Evolutionary conservation across 2,329 filamentous ascomycete genomes (phyloP).

Genomic region (Fusarium anthophilum): DNA sequence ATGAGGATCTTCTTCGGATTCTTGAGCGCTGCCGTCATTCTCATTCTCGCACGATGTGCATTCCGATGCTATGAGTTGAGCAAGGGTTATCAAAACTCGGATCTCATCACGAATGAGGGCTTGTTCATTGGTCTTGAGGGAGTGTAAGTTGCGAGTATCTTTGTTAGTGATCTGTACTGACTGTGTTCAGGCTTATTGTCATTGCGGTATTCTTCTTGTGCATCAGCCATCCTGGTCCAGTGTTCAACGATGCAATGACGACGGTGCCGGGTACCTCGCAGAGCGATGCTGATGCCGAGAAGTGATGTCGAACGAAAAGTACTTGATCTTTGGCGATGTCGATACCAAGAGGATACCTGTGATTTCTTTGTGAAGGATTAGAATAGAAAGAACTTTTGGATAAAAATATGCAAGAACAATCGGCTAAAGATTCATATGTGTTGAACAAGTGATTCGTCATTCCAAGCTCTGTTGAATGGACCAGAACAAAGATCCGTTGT

Average conservation of each 20-base stretch:
- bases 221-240: slow-evolving; percentile 51
- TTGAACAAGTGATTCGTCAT: no score
- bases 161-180: not conserved
- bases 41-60: slow-evolving; percentile 68
- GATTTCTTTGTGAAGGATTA: no score
- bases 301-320: not conserved
- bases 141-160: slow-evolving; percentile 45
- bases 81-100: slow-evolving; percentile 65
- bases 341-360: no score
- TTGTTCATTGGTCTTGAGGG: slow-evolving; percentile 66
- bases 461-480: no score
- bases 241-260: slow-evolving; percentile 24
- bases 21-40: slow-evolving; percentile 62
- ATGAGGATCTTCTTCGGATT: slow-evolving; percentile 60
- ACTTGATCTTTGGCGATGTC: not conserved
- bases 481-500: no score
- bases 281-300: slow-evolving; percentile 17
- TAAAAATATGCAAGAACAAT: no score
- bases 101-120: slow-evolving; percentile 60
- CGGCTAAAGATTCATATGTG: no score
- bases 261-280: slow-evolving; percentile 2
- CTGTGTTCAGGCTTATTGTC: slow-evolving; percentile 44
- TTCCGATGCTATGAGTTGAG: slow-evolving; percentile 73
- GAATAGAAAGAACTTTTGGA: no score
- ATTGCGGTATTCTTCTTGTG: slow-evolving; percentile 50